Conservation (phyloP, 2,329 filamentous ascomycete genomes). For the Penicillium olsonii region DNA sequence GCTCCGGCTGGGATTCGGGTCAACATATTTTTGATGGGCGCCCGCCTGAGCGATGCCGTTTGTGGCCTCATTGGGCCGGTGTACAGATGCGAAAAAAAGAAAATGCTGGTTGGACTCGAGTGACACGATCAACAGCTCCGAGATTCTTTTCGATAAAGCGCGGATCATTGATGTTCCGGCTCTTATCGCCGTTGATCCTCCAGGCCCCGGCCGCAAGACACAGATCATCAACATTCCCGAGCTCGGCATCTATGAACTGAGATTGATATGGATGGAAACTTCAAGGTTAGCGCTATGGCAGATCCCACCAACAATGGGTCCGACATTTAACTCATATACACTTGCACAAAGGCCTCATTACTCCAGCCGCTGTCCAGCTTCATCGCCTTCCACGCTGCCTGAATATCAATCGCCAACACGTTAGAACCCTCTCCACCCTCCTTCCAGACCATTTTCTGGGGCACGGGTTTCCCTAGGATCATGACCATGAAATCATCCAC, state of each 20-base stretch:
- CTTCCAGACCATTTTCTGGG: slow-evolving; percentile 64
- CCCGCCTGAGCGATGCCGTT: slow-evolving; percentile 22
- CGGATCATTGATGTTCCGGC: slow-evolving; percentile 25
- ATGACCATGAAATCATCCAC: slow-evolving; percentile 70
- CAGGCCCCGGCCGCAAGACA: too few species aligned
- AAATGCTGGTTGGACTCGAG: slow-evolving; percentile 7
- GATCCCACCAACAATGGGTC: too few species aligned
- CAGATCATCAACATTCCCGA: too few species aligned
- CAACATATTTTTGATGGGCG: slow-evolving; percentile 21
- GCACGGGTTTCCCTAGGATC: slow-evolving; percentile 71
- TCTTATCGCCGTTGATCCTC: background rate
- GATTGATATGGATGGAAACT: too few species aligned
- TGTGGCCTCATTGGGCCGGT: slow-evolving; percentile 30
- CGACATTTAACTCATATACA: slow-evolving; percentile 51
- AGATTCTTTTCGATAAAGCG: slow-evolving; percentile 23
- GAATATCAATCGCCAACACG: slow-evolving; percentile 76
- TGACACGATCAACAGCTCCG: slow-evolving; percentile 14
- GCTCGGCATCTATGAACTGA: too few species aligned
- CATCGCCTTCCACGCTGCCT: slow-evolving; percentile 75
- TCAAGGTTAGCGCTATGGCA: too few species aligned
- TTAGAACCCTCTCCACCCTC: slow-evolving; percentile 45
- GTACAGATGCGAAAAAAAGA: background rate
- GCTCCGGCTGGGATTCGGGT: slow-evolving; percentile 20
- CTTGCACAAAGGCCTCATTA: slow-evolving; percentile 73
- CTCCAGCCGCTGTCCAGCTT: slow-evolving; percentile 71